A percentile compares a stretch with the other conserved stretches of the same genome.
Evolutionary conservation across 768 basidiomycete genomes (phyloP).

Genomic region (Boletus huronensis): DNA sequence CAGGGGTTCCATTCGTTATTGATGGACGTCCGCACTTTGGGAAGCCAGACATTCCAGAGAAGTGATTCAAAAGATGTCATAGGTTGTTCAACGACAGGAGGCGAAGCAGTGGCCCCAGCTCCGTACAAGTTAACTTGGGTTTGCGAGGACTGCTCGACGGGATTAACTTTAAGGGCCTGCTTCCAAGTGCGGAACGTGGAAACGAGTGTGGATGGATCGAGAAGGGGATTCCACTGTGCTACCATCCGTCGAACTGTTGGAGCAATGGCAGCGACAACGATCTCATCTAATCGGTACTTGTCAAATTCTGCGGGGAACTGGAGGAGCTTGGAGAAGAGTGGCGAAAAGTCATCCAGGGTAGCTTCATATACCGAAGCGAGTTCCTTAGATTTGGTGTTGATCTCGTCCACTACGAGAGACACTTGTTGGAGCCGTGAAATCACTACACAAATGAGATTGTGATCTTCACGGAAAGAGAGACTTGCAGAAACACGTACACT

Average conservation of each 20-base stretch:
- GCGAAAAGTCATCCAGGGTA: slow-evolving; percentile 70
- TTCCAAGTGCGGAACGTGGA: slow-evolving; percentile 70
- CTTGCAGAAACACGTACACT: slow-evolving; percentile 45
- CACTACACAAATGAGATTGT: slow-evolving; percentile 42
- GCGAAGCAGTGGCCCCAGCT: slow-evolving; percentile 32
- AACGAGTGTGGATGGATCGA: slow-evolving; percentile 64
- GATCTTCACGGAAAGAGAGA: slow-evolving; percentile 1
- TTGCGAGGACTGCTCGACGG: slow-evolving; percentile 39
- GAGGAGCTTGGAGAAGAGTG: slow-evolving; percentile 68
- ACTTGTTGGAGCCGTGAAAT: slow-evolving; percentile 76
- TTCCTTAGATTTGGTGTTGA: slow-evolving; percentile 62
- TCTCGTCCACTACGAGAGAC: slow-evolving; percentile 69
- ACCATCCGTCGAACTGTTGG: slow-evolving; percentile 75
- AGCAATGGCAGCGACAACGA: slow-evolving; percentile 88
- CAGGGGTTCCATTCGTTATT: slow-evolving; percentile 93
- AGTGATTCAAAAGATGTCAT: slow-evolving; percentile 98
- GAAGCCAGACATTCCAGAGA: slow-evolving; percentile 94
- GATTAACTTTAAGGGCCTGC: slow-evolving; percentile 58
- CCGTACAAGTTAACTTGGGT: slow-evolving; percentile 59
- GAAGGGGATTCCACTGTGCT: slow-evolving; percentile 78
- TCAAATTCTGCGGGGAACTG: slow-evolving; percentile 75
- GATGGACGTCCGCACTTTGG: slow-evolving; percentile 86
- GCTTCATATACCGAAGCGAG: slow-evolving; percentile 63
- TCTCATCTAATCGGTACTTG: slow-evolving; percentile 78
- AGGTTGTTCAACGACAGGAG: slow-evolving; percentile 42